Percentiles rank a stretch among this genome's conserved stretches.
These are phyloP conservation scores for Miamiensis avidus DNA, from an alignment of 169 alveolate species.

Conservation along the genomic window DNA sequence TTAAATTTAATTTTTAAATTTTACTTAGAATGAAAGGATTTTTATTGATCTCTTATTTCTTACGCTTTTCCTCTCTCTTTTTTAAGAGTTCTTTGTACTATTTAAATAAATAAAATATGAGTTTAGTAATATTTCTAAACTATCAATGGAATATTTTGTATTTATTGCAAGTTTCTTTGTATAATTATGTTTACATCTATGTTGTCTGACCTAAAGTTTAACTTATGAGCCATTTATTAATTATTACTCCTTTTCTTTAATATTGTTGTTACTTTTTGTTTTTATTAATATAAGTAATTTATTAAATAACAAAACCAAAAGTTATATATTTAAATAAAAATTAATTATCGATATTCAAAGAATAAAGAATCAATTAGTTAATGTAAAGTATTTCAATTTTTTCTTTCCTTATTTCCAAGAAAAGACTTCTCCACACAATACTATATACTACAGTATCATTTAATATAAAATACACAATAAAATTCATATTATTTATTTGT, in stretches of 20 bases:
- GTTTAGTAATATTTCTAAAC: neutral
- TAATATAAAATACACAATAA: no score
- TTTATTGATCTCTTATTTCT: conserved; percentile 1
- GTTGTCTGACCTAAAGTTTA: conserved; percentile 20
- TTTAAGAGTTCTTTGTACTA: conserved; percentile 21
- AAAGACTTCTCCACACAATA: no score
- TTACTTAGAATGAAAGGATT: conserved; percentile 26
- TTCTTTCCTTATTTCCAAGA: no score
- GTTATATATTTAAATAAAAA: no score
- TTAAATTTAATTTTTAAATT: neutral
- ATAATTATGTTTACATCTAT: conserved; percentile 7
- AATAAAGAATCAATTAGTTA: no score
- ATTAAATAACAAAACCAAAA: no score
- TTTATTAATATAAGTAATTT: no score
- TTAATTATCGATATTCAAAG: no score
- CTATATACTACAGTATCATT: no score
- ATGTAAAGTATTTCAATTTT: no score
- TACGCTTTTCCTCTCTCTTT: conserved; percentile 14
- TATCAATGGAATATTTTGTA: neutral
- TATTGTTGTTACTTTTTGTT: neutral
- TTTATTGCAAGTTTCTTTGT: neutral
- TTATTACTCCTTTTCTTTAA: no score
- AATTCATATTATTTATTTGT: no score
- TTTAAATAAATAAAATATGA: neutral
- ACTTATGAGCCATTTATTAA: conserved; percentile 1